Conservation (phyloP, 2,329 filamentous ascomycete genomes). For the Xylariaceae sp. region DNA sequence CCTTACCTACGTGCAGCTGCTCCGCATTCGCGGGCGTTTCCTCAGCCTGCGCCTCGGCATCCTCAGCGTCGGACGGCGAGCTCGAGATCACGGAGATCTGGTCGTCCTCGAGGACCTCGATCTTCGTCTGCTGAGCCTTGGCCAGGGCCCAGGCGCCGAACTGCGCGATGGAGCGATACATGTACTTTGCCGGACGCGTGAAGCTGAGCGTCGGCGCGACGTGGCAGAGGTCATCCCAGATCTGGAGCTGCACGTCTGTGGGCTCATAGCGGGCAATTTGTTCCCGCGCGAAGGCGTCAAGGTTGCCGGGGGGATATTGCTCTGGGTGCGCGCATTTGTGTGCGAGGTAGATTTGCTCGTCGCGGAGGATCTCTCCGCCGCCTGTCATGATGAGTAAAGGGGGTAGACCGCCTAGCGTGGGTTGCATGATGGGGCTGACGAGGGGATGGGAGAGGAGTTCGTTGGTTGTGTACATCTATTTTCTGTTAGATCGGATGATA, state of each 20-base stretch:
- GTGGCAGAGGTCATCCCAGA: constrained; percentile 95
- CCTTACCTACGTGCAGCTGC: constrained; percentile 62
- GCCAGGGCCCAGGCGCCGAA: constrained; percentile 91
- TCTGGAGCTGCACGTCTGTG: constrained; percentile 87
- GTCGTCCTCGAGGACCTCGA: constrained; percentile 78
- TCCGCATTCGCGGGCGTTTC: constrained; percentile 4
- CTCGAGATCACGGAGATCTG: constrained; percentile 67
- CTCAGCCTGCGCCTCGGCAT: constrained; percentile 26
- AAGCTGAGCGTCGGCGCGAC: constrained; percentile 91
- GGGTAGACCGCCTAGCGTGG: constrained; percentile 82
- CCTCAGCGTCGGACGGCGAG: constrained; percentile 43
- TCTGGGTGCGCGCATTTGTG: constrained; percentile 87
- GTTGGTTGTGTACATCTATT: constrained; percentile 70
- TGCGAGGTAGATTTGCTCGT: constrained; percentile 92
- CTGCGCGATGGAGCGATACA: constrained; percentile 88
- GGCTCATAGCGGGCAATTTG: constrained; percentile 64
- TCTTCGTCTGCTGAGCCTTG: constrained; percentile 69
- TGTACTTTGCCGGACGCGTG: constrained; percentile 90
- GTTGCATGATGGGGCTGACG: constrained; percentile 82
- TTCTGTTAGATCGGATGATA: constrained; percentile 15
- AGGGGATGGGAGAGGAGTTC: constrained; percentile 78
- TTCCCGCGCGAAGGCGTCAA: constrained; percentile 58
- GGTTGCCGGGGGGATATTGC: constrained; percentile 65
- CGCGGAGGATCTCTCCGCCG: constrained; percentile 80
- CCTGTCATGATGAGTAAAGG: constrained; percentile 82